phyloP scores from a whole-genome alignment of 139 green algal genomes.

The Chlamydomonas incerta region DNA sequence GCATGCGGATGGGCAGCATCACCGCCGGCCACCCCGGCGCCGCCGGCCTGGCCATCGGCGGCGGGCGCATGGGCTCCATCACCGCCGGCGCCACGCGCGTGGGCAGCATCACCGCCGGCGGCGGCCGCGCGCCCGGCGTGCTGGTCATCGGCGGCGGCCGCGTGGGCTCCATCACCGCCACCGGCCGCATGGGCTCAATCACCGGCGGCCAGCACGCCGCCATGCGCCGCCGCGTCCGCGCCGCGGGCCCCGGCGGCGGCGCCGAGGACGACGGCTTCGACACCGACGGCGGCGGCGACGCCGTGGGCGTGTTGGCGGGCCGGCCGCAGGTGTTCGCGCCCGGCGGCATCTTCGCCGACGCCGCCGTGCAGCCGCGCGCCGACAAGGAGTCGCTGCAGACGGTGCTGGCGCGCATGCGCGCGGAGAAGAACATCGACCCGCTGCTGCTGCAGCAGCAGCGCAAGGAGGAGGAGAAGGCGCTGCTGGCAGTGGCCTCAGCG shows the following conservation, averaged over 20 bases:
- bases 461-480: not conserved
- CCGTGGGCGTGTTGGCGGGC: not conserved
- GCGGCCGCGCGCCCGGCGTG: not conserved
- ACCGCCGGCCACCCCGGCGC: not conserved
- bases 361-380: not conserved
- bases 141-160: conserved; percentile 20
- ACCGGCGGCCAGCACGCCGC: not conserved
- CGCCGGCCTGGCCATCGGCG: not conserved
- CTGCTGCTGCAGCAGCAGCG: not conserved
- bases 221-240: not conserved
- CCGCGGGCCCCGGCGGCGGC: not conserved
- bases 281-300: not conserved
- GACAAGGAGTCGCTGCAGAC: conserved; percentile 15
- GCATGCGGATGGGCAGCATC: not conserved
- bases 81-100: conserved; percentile 1
- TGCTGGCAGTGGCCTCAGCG: not conserved
- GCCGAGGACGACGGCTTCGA: not conserved
- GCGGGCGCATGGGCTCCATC: not conserved
- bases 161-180: conserved; percentile 9
- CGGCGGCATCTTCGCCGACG: not conserved
- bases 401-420: not conserved
- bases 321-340: not conserved
- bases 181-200: conserved; percentile 14
- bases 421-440: conserved; percentile 19
- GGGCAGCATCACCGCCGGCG: not conserved